These are phyloP conservation scores for Polygonum aviculare DNA, from an alignment of 148 eudicot genomes.

Conservation along the genomic window DNA sequence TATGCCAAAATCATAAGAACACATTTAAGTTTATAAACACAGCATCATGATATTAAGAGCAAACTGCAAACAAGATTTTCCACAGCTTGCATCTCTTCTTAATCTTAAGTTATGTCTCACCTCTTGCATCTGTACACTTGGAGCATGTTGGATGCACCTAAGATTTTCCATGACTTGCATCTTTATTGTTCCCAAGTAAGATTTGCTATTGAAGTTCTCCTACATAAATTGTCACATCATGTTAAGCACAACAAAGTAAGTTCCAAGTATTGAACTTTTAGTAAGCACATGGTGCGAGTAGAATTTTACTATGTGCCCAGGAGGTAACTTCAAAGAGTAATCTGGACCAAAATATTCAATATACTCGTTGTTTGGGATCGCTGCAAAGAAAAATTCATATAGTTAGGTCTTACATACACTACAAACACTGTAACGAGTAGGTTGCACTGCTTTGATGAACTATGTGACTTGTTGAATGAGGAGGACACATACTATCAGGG, in stretches of 20 bases:
- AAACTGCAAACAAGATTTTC: not conserved
- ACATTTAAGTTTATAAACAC: not conserved
- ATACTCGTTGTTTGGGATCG: conserved; percentile 90
- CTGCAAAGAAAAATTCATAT: conserved; percentile 39
- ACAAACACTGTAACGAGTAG: not conserved
- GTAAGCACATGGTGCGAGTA: not conserved
- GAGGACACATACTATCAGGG: conserved; percentile 53
- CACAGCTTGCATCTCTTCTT: not conserved
- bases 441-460: not conserved
- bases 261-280: not conserved
- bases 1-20: not conserved
- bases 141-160: conserved; percentile 93
- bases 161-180: conserved; percentile 95
- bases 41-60: not conserved
- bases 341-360: conserved; percentile 89
- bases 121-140: conserved; percentile 98
- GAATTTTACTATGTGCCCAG: conserved; percentile 57
- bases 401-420: not conserved
- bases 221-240: conserved; percentile 23
- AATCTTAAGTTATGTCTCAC: conserved; percentile 25
- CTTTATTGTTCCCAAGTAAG: conserved; percentile 73
- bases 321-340: conserved; percentile 66
- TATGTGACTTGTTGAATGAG: not conserved
- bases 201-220: conserved; percentile 90
- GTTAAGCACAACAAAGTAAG: not conserved